These are phyloP conservation scores for Kodamaea lidongshanica DNA, from an alignment of 805 yeast genomes.

Conservation along the genomic window DNA sequence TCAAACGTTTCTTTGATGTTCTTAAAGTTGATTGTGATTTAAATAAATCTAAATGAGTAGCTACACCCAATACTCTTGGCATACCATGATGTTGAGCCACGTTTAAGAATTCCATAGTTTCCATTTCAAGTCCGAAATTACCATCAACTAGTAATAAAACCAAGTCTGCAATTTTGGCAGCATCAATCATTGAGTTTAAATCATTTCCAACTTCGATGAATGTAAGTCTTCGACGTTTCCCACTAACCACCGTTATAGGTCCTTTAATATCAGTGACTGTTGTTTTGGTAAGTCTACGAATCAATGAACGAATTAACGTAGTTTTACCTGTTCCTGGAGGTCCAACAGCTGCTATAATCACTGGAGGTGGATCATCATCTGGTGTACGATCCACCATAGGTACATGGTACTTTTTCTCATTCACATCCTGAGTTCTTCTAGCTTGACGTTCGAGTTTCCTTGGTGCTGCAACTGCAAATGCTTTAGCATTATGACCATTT, in stretches of 20 bases:
- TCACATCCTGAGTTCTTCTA: conserved; percentile 72
- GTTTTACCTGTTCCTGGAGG: conserved; percentile 99
- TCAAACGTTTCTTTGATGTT: conserved; percentile 84
- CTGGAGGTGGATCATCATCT: conserved; percentile 96
- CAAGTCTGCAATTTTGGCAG: conserved; percentile 91
- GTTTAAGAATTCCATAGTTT: conserved; percentile 96
- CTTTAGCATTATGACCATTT: conserved; percentile 56
- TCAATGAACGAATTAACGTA: conserved; percentile 82
- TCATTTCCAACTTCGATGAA: conserved; percentile 92
- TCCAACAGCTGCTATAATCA: conserved; percentile 93
- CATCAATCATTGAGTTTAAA: conserved; percentile 90
- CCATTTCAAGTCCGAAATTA: conserved; percentile 98
- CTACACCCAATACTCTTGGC: conserved; percentile 93
- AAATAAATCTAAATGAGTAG: conserved; percentile 93
- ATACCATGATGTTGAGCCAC: conserved; percentile 97
- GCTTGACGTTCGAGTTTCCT: conserved; percentile 82
- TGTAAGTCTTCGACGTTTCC: conserved; percentile 87
- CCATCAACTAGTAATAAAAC: conserved; percentile 90
- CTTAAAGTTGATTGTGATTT: conserved; percentile 83
- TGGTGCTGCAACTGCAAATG: conserved; percentile 52
- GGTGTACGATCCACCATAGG: conserved; percentile 98
- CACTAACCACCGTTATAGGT: conserved; percentile 94
- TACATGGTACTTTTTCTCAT: conserved; percentile 83
- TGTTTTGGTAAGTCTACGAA: conserved; percentile 82
- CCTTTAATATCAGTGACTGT: conserved; percentile 84